Percentiles rank a stretch among this genome's conserved stretches.
phyloP scores from a whole-genome alignment of 306 rosid genomes.

The Acmispon strigosus region DNA sequence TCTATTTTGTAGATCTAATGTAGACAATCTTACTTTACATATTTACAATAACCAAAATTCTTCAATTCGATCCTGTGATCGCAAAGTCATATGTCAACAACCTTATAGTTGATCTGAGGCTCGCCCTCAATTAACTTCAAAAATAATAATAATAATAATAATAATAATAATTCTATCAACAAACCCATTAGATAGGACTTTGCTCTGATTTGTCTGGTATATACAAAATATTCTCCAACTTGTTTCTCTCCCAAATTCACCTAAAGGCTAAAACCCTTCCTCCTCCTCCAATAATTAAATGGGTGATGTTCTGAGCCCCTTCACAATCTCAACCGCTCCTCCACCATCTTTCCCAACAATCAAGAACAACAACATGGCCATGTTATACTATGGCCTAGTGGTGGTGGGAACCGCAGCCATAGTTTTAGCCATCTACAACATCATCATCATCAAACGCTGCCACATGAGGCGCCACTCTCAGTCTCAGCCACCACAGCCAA shows the following conservation, averaged over 20 bases:
- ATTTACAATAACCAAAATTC: no score
- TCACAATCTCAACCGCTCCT: conserved; percentile 21
- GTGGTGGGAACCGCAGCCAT: conserved; percentile 55
- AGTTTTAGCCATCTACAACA: conserved; percentile 58
- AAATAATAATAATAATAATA: not conserved
- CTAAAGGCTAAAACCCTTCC: not conserved
- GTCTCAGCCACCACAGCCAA: not conserved
- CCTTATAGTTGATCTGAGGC: no score
- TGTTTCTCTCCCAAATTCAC: not conserved
- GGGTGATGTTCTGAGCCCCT: conserved; percentile 22
- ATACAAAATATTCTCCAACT: not conserved
- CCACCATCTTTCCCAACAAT: conserved; percentile 15
- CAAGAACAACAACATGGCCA: conserved; percentile 41
- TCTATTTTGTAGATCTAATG: no score
- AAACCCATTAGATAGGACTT: not conserved
- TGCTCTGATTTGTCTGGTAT: not conserved
- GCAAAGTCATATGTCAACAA: no score
- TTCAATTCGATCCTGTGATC: no score
- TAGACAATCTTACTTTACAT: no score
- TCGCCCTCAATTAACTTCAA: no score
- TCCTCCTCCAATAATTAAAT: not conserved
- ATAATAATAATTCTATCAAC: not conserved
- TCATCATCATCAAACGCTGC: conserved; percentile 51
- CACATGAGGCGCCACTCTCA: conserved; percentile 14
- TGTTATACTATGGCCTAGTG: conserved; percentile 65